These are phyloP conservation scores for Paxillus ammoniavirescens DNA, from an alignment of 768 basidiomycete genomes.

Conservation along the genomic window DNA sequence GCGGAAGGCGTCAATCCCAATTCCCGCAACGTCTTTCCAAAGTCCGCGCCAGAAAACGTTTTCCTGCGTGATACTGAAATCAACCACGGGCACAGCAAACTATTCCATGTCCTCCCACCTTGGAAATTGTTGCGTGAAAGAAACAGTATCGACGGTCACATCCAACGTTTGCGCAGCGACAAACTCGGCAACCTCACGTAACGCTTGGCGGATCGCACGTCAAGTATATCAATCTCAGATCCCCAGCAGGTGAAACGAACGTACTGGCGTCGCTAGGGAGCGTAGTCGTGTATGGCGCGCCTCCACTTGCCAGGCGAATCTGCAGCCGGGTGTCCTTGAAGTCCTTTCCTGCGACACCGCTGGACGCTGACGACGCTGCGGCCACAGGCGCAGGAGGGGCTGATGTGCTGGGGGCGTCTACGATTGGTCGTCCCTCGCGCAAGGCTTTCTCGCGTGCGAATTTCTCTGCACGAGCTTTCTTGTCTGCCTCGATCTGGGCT, in stretches of 20 bases:
- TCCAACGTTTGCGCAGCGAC: constrained; percentile 70
- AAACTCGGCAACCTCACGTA: constrained; percentile 85
- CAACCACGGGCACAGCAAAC: background rate
- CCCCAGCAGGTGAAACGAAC: constrained; percentile 25
- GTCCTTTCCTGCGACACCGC: constrained; percentile 60
- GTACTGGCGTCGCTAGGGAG: constrained; percentile 75
- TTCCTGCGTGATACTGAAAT: constrained; percentile 49
- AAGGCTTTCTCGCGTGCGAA: constrained; percentile 88
- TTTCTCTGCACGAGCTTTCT: constrained; percentile 83
- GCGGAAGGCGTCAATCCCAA: constrained; percentile 91
- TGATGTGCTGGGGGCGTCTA: constrained; percentile 30
- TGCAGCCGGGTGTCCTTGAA: constrained; percentile 88
- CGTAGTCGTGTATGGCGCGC: constrained; percentile 77
- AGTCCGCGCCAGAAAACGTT: constrained; percentile 69
- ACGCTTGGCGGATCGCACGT: constrained; percentile 43
- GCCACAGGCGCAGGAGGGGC: constrained; percentile 35
- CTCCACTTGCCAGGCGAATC: constrained; percentile 79
- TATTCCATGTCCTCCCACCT: constrained; percentile 46
- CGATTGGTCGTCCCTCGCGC: constrained; percentile 66
- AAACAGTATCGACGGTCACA: constrained; percentile 76
- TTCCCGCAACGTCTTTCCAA: constrained; percentile 76
- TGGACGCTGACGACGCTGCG: constrained; percentile 33
- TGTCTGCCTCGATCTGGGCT: constrained; percentile 94
- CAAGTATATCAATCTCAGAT: background rate
- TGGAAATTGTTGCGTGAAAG: constrained; percentile 80